These are phyloP conservation scores for Gilbertella persicaria DNA, from an alignment of 371 early-diverging fungal species.

Conservation along the genomic window DNA sequence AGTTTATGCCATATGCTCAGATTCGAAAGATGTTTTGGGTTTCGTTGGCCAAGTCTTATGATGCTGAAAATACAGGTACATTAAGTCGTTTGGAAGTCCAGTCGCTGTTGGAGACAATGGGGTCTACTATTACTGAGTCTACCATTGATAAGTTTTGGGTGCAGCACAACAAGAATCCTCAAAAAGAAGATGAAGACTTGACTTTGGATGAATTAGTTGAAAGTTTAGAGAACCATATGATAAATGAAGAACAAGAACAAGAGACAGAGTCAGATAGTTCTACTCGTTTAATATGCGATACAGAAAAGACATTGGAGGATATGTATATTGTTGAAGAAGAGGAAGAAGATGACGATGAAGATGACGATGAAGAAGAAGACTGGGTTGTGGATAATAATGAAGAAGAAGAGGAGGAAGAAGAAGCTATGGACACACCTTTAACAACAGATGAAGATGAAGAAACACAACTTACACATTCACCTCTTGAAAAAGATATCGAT, in stretches of 20 bases:
- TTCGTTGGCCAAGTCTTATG: conserved; percentile 57
- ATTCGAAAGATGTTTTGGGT: conserved; percentile 70
- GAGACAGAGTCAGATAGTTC: background rate
- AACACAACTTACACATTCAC: background rate
- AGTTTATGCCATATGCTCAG: conserved; percentile 54
- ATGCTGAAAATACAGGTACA: conserved; percentile 47
- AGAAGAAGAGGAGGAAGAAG: background rate
- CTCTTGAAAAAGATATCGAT: conserved; percentile 4
- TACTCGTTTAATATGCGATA: background rate
- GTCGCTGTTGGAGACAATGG: conserved; percentile 71
- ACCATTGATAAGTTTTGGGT: conserved; percentile 60
- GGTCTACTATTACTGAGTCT: conserved; percentile 62
- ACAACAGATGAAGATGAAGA: conserved; percentile 12
- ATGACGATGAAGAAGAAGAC: conserved; percentile 1
- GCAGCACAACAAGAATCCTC: conserved; percentile 51
- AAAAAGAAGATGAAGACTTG: conserved; percentile 47
- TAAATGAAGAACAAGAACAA: background rate
- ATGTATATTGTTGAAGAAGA: background rate
- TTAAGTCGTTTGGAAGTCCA: conserved; percentile 55
- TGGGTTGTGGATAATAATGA: background rate
- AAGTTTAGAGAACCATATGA: conserved; percentile 50
- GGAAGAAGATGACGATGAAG: background rate
- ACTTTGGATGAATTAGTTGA: conserved; percentile 57
- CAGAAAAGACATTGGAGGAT: background rate
- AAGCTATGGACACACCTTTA: background rate